Evolutionary conservation across 495 filamentous ascomycete species (phyloP).

Genomic region (Daldinia bambusicola): DNA sequence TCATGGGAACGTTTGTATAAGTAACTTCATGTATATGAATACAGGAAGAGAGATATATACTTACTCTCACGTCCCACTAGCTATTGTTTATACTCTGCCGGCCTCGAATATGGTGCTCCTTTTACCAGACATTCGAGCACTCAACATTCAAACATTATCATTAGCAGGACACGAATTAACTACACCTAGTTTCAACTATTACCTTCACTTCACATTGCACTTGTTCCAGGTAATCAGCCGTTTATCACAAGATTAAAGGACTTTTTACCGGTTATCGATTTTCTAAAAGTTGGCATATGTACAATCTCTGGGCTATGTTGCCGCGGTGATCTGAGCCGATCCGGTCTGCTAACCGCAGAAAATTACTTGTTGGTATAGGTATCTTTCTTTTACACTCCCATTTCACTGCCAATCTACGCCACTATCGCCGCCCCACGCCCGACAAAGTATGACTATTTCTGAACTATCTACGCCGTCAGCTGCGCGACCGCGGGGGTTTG

Average conservation of each 20-base stretch:
- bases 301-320: conserved; percentile 33
- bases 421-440: conserved; percentile 19
- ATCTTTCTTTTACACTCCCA: conserved; percentile 29
- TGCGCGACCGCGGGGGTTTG: background rate
- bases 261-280: background rate
- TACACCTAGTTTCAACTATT: background rate
- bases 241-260: background rate
- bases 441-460: conserved; percentile 21
- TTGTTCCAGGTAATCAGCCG: conserved; percentile 49
- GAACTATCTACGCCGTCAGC: conserved; percentile 7
- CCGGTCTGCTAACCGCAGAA: background rate
- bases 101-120: too few species aligned
- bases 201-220: background rate
- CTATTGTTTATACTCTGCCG: too few species aligned
- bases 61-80: too few species aligned
- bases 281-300: conserved; percentile 29
- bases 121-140: too few species aligned
- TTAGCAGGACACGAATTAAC: too few species aligned
- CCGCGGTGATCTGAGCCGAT: conserved; percentile 9
- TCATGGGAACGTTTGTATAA: conserved; percentile 82
- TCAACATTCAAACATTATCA: too few species aligned
- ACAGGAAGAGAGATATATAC: too few species aligned
- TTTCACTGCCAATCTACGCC: conserved; percentile 31
- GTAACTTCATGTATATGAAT: conserved; percentile 49
- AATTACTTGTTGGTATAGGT: conserved; percentile 28